Evolutionary conservation across 2,329 filamentous ascomycete genomes (phyloP), one percentile per base, ranked within the genome.

Genomic region (Apiospora phragmitis): DNA sequence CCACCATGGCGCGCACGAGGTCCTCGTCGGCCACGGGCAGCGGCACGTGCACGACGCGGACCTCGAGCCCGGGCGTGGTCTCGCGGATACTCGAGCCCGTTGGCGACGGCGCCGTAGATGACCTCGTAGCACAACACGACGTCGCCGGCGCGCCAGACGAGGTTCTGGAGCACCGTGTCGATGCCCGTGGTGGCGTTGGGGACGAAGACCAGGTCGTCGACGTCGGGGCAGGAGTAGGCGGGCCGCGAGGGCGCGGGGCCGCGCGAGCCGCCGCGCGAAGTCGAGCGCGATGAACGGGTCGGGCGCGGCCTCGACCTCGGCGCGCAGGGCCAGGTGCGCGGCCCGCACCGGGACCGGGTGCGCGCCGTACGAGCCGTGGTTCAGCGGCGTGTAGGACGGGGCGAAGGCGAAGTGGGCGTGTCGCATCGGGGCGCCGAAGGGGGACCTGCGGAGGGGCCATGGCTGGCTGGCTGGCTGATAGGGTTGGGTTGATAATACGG

Each of bases 121-220:
- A 88, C 88, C 45, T 87, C 84, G 74, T 92, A 91, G 76, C 89
- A 90, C 65, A 92, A 76, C 65, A 92, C 88, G 5, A 87, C 84
- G 75, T 93, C 91, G 16, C 85, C 86, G 0, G 81, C 75, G 11
- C 83, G 72, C 78, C 86, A 92, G 16, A 76, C 77, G 3, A 93
- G 77, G 73, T 89, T 91, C 65, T 89, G 87, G 6, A 93, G 83
- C 11, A 92, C 85, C 0, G 87, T 91, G 76, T 91, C 91, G 29
- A 89, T 78, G 42, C 86, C 89, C 0, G 88, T 91, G 0, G 90
- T 92, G 5, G 91, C 89, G 75, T 93, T 93, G 29, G 88, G 85
- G 7, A 92, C 86, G 74, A 92, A 88, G 1, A 92, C 90, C 1
- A 79, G 62, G 51, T 79, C 77, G 41, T 76, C 71, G n/a, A n/a